Evolutionary conservation across 2,329 filamentous ascomycete genomes (phyloP).

Genomic region (Teratosphaeria gauchensis): DNA sequence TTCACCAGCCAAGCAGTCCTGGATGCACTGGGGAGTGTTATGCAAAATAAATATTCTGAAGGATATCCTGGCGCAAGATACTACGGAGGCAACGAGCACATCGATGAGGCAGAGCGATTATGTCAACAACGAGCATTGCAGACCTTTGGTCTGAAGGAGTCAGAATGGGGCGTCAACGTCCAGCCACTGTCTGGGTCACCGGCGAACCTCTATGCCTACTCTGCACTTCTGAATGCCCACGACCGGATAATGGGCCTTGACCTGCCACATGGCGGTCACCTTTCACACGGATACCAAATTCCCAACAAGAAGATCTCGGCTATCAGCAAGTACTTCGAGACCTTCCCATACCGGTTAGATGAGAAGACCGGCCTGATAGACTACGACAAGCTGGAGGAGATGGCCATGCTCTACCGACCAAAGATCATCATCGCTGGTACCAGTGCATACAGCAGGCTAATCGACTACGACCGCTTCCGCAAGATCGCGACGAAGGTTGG

Average conservation of each 20-base stretch:
- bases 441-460: conserved; percentile 89
- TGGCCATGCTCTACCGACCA: conserved; percentile 80
- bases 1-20: conserved; percentile 89
- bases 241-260: conserved; percentile 92
- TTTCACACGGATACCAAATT: conserved; percentile 96
- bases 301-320: conserved; percentile 97
- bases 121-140: conserved; percentile 86
- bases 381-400: conserved; percentile 82
- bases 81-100: conserved; percentile 94
- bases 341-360: conserved; percentile 85
- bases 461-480: conserved; percentile 89
- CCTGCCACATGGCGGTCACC: conserved; percentile 85
- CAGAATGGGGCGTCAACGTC: conserved; percentile 95
- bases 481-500: conserved; percentile 79
- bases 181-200: conserved; percentile 66
- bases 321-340: conserved; percentile 98
- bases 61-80: conserved; percentile 94
- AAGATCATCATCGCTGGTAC: conserved; percentile 94
- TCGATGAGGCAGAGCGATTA: conserved; percentile 78
- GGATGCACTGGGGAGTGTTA: conserved; percentile 83
- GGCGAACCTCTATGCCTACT: conserved; percentile 96
- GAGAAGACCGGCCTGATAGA: conserved; percentile 88
- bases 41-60: conserved; percentile 99
- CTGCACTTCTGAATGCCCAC: conserved; percentile 91
- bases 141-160: conserved; percentile 71